These are phyloP conservation scores for Solanum peruvianum DNA, from an alignment of 257 asterid species.

Conservation along the genomic window DNA sequence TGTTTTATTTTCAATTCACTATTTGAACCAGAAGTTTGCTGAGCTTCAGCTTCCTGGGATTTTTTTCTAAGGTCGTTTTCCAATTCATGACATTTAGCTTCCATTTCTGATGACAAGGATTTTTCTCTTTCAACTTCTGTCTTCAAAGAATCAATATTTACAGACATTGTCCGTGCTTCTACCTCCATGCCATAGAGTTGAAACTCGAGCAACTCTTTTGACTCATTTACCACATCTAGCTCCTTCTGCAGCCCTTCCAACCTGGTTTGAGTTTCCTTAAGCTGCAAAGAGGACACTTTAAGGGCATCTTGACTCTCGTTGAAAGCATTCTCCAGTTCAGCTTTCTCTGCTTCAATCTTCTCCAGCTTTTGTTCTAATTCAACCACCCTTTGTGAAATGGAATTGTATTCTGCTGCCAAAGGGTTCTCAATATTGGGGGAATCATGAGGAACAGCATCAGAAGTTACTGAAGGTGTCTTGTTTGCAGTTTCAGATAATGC, in stretches of 20 bases:
- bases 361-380: conserved; percentile 51
- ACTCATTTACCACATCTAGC: conserved; percentile 25
- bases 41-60: conserved; percentile 28
- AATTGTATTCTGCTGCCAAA: conserved; percentile 29
- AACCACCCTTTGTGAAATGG: conserved; percentile 22
- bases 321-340: conserved; percentile 31
- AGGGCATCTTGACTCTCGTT: conserved; percentile 26
- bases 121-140: conserved; percentile 29
- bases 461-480: conserved; percentile 13
- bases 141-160: conserved; percentile 27
- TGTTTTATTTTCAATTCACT: conserved; percentile 45
- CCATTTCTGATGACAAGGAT: conserved; percentile 25
- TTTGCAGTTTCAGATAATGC: conserved; percentile 44
- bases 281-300: conserved; percentile 21
- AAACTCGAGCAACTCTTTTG: conserved; percentile 38
- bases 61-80: conserved; percentile 35
- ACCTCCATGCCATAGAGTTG: conserved; percentile 47
- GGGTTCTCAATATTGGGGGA: conserved; percentile 25
- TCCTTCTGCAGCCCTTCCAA: conserved; percentile 39
- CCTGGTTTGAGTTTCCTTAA: conserved; percentile 20
- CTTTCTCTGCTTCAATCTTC: conserved; percentile 33
- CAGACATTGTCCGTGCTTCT: conserved; percentile 43
- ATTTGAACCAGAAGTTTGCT: conserved; percentile 22
- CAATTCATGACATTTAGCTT: conserved; percentile 30
- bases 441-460: conserved; percentile 21